Conservation (phyloP, 257 asterid genomes). For the Solanum dulcamara region DNA sequence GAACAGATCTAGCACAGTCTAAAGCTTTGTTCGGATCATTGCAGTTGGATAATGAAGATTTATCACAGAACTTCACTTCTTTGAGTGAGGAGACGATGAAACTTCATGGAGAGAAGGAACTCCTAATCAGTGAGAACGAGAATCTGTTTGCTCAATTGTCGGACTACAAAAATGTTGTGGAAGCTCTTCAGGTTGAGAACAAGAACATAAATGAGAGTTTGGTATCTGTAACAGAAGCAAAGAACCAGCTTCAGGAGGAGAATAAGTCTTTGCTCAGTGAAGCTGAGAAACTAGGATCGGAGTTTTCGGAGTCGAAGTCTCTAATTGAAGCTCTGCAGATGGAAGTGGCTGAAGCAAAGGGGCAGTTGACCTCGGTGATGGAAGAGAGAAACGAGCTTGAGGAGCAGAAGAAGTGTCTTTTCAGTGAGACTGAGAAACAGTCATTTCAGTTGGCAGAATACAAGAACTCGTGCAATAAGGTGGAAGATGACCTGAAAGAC, state of each 20-base stretch:
- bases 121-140: constrained; percentile 31
- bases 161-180: constrained; percentile 34
- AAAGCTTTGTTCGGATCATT: constrained; percentile 39
- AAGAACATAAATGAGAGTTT: constrained; percentile 25
- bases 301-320: constrained; percentile 29
- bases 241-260: constrained; percentile 39
- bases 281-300: constrained; percentile 36
- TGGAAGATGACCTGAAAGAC: constrained; percentile 38
- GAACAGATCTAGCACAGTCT: constrained; percentile 41
- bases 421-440: constrained; percentile 39
- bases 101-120: constrained; percentile 46
- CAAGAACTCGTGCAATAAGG: constrained; percentile 28
- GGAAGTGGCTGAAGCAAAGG: constrained; percentile 38
- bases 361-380: constrained; percentile 20
- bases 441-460: constrained; percentile 31
- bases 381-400: constrained; percentile 46
- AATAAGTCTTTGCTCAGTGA: constrained; percentile 28
- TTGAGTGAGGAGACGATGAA: constrained; percentile 41
- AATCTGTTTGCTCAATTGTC: constrained; percentile 36
- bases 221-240: constrained; percentile 37
- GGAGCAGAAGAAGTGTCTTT: constrained; percentile 35
- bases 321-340: constrained; percentile 41
- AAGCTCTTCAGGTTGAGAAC: constrained; percentile 46
- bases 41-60: constrained; percentile 25
- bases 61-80: constrained; percentile 20